Evolutionary conservation across 1,284 basidiomycete species (phyloP).

Genomic region (Omphalotus olearius): DNA sequence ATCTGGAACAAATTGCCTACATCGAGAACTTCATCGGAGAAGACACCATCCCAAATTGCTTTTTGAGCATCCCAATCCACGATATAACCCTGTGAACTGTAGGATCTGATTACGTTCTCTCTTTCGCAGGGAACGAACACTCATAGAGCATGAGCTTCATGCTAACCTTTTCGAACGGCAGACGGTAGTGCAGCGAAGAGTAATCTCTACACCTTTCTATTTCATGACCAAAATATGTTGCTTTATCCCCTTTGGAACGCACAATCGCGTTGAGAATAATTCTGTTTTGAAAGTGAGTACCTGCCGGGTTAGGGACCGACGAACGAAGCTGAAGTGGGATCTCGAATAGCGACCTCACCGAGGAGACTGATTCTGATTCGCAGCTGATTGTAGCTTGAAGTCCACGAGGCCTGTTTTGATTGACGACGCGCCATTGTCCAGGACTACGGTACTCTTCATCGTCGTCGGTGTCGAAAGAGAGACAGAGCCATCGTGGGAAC

Average conservation of each 20-base stretch:
- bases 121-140: neutral
- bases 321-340: slow-evolving; percentile 1
- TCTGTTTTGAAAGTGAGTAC: slow-evolving; percentile 32
- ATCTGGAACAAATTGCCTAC: slow-evolving; percentile 32
- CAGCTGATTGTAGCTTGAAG: too few species aligned
- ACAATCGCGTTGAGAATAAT: slow-evolving; percentile 76
- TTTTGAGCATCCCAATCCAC: slow-evolving; percentile 93
- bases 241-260: slow-evolving; percentile 75
- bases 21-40: slow-evolving; percentile 65
- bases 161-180: slow-evolving; percentile 83
- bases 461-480: neutral
- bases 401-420: slow-evolving; percentile 64
- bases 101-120: slow-evolving; percentile 9
- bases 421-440: slow-evolving; percentile 83
- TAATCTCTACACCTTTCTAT: slow-evolving; percentile 71
- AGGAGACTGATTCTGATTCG: slow-evolving; percentile 9
- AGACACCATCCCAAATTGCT: slow-evolving; percentile 84
- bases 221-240: slow-evolving; percentile 81
- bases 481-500: slow-evolving; percentile 7
- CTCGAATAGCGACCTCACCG: neutral
- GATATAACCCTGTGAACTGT: slow-evolving; percentile 67
- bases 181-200: slow-evolving; percentile 73
- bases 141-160: neutral
- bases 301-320: neutral
- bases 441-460: slow-evolving; percentile 53